Evolutionary conservation across 139 green algal genomes (phyloP).

Genomic region (Chlorella ohadii): DNA sequence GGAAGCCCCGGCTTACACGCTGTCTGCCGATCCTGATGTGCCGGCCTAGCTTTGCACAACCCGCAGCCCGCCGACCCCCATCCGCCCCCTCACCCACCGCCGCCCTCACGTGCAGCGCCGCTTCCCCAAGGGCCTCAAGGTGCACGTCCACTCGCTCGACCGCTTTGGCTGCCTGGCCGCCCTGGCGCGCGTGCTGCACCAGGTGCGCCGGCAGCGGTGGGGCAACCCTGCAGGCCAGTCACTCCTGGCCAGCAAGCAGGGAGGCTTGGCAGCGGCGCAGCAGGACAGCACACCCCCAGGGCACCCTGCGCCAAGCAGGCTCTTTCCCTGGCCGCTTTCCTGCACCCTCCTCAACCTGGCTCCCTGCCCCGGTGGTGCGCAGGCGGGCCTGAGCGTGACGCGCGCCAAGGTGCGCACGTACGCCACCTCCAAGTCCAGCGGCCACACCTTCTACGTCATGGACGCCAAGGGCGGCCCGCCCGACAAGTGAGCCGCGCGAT

Average conservation of each 20-base stretch:
- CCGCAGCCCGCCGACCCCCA: no score
- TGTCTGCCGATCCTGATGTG: no score
- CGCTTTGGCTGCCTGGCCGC: constrained; percentile 58
- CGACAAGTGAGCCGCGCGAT: constrained; percentile 13
- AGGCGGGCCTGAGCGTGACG: constrained; percentile 54
- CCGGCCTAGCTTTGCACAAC: no score
- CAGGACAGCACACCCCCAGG: no score
- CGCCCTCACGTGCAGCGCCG: constrained; percentile 21
- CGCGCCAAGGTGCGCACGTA: constrained; percentile 69
- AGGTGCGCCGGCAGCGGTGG: constrained; percentile 5
- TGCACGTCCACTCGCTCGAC: constrained; percentile 69
- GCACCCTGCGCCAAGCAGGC: no score
- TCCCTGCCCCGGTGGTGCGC: not conserved
- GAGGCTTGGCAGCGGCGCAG: no score
- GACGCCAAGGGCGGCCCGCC: constrained; percentile 34
- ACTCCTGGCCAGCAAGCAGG: no score
- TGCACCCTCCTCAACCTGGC: no score
- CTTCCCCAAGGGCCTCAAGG: constrained; percentile 58
- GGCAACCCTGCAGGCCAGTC: no score
- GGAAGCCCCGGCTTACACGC: no score
- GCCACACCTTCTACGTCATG: constrained; percentile 76
- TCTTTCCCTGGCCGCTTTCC: no score
- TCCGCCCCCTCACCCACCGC: not conserved
- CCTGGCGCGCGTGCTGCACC: constrained; percentile 50
- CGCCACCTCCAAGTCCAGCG: constrained; percentile 46